phyloP scores from a whole-genome alignment of 495 filamentous ascomycete genomes.

The Xylaria cubensis region DNA sequence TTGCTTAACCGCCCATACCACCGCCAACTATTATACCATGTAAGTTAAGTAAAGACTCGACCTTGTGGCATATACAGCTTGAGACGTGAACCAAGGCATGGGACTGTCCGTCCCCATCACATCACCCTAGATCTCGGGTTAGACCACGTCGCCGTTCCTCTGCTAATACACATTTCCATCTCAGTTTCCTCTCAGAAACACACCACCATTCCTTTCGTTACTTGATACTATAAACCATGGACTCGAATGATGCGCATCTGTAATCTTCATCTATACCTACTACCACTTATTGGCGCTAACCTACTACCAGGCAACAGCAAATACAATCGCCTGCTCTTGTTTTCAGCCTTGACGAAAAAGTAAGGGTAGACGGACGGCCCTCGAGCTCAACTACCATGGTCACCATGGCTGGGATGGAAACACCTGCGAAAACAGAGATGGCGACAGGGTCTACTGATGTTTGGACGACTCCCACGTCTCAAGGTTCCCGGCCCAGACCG shows the following conservation, averaged over 20 bases:
- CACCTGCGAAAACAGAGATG: slow-evolving; percentile 46
- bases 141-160: slow-evolving; percentile 27
- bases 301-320: slow-evolving; percentile 49
- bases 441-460: slow-evolving; percentile 47
- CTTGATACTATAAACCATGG: slow-evolving; percentile 44
- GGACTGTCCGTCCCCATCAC: slow-evolving; percentile 33
- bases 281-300: slow-evolving; percentile 29
- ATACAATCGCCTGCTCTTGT: slow-evolving; percentile 51
- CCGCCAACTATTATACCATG: slow-evolving; percentile 42
- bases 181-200: slow-evolving; percentile 45
- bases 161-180: slow-evolving; percentile 29
- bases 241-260: slow-evolving; percentile 50
- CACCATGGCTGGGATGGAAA: slow-evolving; percentile 51
- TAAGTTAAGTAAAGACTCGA: slow-evolving; percentile 46
- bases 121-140: slow-evolving; percentile 32
- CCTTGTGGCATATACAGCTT: slow-evolving; percentile 35
- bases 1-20: slow-evolving; percentile 36
- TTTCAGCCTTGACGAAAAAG: slow-evolving; percentile 48
- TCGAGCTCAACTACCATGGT: slow-evolving; percentile 44
- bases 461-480: slow-evolving; percentile 54
- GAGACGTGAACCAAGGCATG: slow-evolving; percentile 33
- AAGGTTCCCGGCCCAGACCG: slow-evolving; percentile 55
- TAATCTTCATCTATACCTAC: slow-evolving; percentile 37
- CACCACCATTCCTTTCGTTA: slow-evolving; percentile 36
- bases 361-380: slow-evolving; percentile 46